phyloP scores from a whole-genome alignment of 2,329 filamentous ascomycete species.

The Westerdykella aurantiaca region DNA sequence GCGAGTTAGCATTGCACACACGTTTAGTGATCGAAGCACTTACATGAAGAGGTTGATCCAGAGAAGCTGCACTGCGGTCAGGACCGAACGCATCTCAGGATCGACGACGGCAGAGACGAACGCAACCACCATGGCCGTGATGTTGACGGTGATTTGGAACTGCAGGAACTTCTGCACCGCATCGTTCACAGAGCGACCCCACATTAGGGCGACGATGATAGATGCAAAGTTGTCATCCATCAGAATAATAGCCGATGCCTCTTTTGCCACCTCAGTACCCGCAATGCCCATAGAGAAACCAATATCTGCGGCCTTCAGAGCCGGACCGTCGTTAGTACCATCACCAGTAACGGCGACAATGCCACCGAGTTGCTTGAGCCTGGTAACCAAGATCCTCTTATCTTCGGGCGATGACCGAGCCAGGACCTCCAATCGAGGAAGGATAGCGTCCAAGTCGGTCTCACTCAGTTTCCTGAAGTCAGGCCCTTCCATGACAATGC shows the following conservation, averaged over 20 bases:
- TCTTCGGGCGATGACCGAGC: constrained; percentile 71
- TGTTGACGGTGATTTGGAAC: constrained; percentile 66
- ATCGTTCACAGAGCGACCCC: constrained; percentile 49
- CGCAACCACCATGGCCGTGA: constrained; percentile 60
- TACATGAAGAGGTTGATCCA: constrained; percentile 66
- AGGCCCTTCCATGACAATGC: constrained; percentile 68
- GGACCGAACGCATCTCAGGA: constrained; percentile 51
- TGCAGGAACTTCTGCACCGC: constrained; percentile 35
- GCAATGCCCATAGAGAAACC: constrained; percentile 78
- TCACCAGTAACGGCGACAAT: constrained; percentile 78
- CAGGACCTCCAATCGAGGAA: constrained; percentile 64
- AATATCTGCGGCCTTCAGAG: constrained; percentile 70
- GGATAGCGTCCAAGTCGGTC: constrained; percentile 59
- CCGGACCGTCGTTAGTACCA: constrained; percentile 73
- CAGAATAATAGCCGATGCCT: constrained; percentile 75
- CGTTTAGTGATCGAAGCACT: constrained; percentile 1
- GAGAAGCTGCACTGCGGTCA: constrained; percentile 61
- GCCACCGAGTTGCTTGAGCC: constrained; percentile 65
- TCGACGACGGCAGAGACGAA: constrained; percentile 59
- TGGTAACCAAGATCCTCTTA: constrained; percentile 66
- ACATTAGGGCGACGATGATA: constrained; percentile 72
- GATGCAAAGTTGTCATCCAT: constrained; percentile 81
- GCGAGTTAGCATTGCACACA: neutral
- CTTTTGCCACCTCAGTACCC: constrained; percentile 74
- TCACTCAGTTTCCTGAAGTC: constrained; percentile 65